Evolutionary conservation across 441 rosid genomes (phyloP).

Genomic region (Gossypium laxum): DNA sequence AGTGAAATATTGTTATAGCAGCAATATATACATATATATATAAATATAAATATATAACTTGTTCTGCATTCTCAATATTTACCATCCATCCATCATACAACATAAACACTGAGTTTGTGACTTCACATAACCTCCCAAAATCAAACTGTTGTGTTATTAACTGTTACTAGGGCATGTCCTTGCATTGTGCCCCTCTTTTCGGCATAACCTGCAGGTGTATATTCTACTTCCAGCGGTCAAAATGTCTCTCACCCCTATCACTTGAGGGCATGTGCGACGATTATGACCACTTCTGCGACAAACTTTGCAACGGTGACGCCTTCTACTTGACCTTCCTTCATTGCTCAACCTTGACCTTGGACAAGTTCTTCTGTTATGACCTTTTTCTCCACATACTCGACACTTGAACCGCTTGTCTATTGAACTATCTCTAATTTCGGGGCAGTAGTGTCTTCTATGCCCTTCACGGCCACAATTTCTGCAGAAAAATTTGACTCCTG

Average conservation of each 20-base stretch:
- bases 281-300: constrained; percentile 66
- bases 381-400: constrained; percentile 56
- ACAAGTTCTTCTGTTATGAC: constrained; percentile 81
- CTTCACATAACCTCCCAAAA: too few species aligned
- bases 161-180: constrained; percentile 43
- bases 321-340: constrained; percentile 20
- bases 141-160: too few species aligned
- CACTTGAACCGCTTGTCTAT: constrained; percentile 50
- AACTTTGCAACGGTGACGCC: constrained; percentile 33
- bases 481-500: constrained; percentile 73
- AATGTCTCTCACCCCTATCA: constrained; percentile 11
- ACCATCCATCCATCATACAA: too few species aligned
- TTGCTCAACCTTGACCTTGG: constrained; percentile 27
- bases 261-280: constrained; percentile 49
- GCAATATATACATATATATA: too few species aligned
- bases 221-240: constrained; percentile 18
- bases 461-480: constrained; percentile 68
- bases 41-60: too few species aligned
- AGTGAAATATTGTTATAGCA: too few species aligned
- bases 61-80: too few species aligned
- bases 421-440: constrained; percentile 40
- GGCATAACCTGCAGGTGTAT: constrained; percentile 45
- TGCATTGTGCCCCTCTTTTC: constrained; percentile 40
- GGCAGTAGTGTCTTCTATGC: constrained; percentile 81
- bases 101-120: too few species aligned